Evolutionary conservation across 176 grass and related monocot genomes (phyloP), one percentile per base, ranked within the genome.

Genomic region (Hordeum marinum): DNA sequence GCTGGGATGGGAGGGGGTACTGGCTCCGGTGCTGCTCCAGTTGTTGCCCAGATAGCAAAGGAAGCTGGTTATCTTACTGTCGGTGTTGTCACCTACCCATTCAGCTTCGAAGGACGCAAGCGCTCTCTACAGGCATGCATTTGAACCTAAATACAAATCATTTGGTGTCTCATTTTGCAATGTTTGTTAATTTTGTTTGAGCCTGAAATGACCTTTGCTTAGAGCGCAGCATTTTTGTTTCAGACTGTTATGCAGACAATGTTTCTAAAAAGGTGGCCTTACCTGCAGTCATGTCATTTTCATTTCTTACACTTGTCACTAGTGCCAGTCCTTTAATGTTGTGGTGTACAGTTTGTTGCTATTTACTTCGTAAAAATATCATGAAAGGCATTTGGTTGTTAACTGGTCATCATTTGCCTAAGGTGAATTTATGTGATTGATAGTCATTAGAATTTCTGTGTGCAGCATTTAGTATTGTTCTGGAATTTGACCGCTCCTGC

Each of bases 21-120:
- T 31, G 96, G 96, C 52, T 99, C 96, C 2, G 93, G 91, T 82
- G 96, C 96, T 89, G 94, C 94, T 92, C 96, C 96, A 70, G 93
- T 99, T 92, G 96, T 99, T 87, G 96, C 91, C 35, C 93, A 96
- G 84, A 94, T 99, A 87, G 91, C 96, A 85, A 99, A 91, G 78
- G 93, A 99, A 83, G 96, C 93, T 5, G 96, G 96, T 82, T 96
- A 99, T 92, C 91, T 99, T 45, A 99, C 93, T 54, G 93, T 99
- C 65, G 96, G 96, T 79, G 96, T 96, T 34, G 93, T 99, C 59
- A 99, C 96, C 3, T 98, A 94, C 82, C 96, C 96, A 72, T 98
- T 98, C 77, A 95, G 88, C 55, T 98, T 98, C 5, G 96, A 98
- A 88, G 93, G 96, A 61, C 93, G 93, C 39, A 99, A 96, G 68